phyloP scores from a whole-genome alignment of 345 rosid genomes.

The Citrus inodora region DNA sequence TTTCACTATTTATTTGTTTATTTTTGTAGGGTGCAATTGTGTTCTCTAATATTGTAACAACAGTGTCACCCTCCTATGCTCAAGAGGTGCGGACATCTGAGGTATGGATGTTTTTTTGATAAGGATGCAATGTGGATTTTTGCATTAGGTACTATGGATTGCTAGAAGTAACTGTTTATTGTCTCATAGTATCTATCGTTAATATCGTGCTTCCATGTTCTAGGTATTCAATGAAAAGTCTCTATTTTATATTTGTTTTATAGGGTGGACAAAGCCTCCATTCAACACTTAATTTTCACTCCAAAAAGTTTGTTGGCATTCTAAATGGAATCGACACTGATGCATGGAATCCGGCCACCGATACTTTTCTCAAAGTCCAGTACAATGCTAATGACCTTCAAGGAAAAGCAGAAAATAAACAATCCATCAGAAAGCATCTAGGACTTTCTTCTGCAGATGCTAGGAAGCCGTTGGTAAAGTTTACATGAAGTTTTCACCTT shows the following conservation, averaged over 20 bases:
- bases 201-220: background rate
- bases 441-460: constrained; percentile 71
- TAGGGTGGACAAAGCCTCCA: constrained; percentile 96
- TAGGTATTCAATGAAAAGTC: background rate
- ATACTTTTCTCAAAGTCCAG: constrained; percentile 71
- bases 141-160: background rate
- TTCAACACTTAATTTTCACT: constrained; percentile 71
- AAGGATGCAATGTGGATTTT: background rate
- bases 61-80: constrained; percentile 95
- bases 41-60: constrained; percentile 94
- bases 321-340: constrained; percentile 92
- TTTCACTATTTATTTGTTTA: constrained; percentile 5
- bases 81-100: constrained; percentile 91
- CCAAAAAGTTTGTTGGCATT: constrained; percentile 85
- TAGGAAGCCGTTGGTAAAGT: constrained; percentile 70
- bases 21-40: constrained; percentile 83
- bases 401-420: constrained; percentile 86
- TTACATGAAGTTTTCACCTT: background rate
- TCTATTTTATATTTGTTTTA: constrained; percentile 9
- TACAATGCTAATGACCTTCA: constrained; percentile 75
- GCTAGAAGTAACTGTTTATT: background rate
- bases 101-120: constrained; percentile 39
- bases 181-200: background rate
- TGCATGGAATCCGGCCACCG: constrained; percentile 95
- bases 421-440: constrained; percentile 58